Evolutionary conservation across 768 basidiomycete species (phyloP).

Genomic region (Tylopilus subfusipes): DNA sequence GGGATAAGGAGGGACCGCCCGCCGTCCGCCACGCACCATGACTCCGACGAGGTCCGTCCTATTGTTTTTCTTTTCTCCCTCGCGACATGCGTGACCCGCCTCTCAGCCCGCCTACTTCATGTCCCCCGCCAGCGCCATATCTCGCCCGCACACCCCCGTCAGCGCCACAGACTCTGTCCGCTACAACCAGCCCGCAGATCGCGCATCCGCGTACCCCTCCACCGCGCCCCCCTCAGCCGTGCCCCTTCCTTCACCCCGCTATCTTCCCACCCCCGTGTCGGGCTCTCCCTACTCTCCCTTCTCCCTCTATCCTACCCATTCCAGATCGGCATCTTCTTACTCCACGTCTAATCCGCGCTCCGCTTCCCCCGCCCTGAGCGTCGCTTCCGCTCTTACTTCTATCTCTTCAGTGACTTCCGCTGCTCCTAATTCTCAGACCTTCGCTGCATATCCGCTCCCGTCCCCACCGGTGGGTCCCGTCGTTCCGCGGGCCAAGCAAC

Average conservation of each 20-base stretch:
- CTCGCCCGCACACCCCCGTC: slow-evolving; percentile 40
- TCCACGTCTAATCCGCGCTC: slow-evolving; percentile 49
- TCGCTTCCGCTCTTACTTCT: slow-evolving; percentile 51
- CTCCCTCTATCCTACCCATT: slow-evolving; percentile 41
- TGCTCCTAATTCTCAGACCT: slow-evolving; percentile 30
- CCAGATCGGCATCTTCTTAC: slow-evolving; percentile 42
- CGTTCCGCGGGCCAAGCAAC: slow-evolving; percentile 45
- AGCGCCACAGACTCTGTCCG: slow-evolving; percentile 32
- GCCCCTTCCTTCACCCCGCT: slow-evolving; percentile 38
- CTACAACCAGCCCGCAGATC: slow-evolving; percentile 32
- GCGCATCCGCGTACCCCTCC: slow-evolving; percentile 29
- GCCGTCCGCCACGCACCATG: slow-evolving; percentile 20
- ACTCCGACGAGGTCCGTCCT: slow-evolving; percentile 27
- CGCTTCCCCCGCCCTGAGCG: slow-evolving; percentile 61
- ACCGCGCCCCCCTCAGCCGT: slow-evolving; percentile 11
- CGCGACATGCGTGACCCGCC: slow-evolving; percentile 9
- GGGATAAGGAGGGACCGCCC: slow-evolving; percentile 31
- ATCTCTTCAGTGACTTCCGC: slow-evolving; percentile 40
- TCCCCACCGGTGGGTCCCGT: slow-evolving; percentile 28
- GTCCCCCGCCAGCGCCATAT: slow-evolving; percentile 33
- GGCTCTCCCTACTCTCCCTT: slow-evolving; percentile 48
- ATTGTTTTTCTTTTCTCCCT: neutral
- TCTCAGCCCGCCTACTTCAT: slow-evolving; percentile 34
- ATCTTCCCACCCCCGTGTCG: slow-evolving; percentile 45
- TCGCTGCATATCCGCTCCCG: slow-evolving; percentile 29